phyloP scores from a whole-genome alignment of 2,329 filamentous ascomycete genomes.

The Cladosporium velox region DNA sequence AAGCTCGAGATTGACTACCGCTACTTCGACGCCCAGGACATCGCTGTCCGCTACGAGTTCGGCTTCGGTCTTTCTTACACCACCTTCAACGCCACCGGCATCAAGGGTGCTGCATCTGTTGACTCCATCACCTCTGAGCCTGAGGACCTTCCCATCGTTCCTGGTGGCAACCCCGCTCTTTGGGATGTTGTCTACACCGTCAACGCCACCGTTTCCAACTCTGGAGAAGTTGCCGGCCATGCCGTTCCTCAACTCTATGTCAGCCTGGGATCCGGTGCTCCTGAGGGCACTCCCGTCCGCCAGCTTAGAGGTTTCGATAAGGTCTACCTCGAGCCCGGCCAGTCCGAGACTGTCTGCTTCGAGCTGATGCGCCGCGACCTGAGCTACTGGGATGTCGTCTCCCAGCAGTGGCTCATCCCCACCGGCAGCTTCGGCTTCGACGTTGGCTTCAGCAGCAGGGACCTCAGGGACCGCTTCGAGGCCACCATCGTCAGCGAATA shows the following conservation, averaged over 20 bases:
- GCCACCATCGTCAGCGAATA: constrained; percentile 14
- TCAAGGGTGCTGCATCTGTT: constrained; percentile 33
- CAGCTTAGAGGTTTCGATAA: constrained; percentile 45
- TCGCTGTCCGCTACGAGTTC: constrained; percentile 77
- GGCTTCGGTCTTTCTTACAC: constrained; percentile 83
- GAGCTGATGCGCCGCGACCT: constrained; percentile 45
- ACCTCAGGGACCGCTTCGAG: constrained; percentile 17
- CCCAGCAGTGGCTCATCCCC: constrained; percentile 44
- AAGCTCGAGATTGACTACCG: constrained; percentile 85
- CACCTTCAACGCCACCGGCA: constrained; percentile 54
- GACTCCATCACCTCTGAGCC: constrained; percentile 34
- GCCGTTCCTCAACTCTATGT: constrained; percentile 60
- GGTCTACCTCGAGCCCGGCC: constrained; percentile 34
- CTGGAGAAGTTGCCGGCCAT: constrained; percentile 50
- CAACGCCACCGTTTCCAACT: constrained; percentile 56
- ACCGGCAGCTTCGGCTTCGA: constrained; percentile 14
- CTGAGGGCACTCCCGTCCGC: constrained; percentile 32
- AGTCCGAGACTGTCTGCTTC: constrained; percentile 37
- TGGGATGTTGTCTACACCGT: constrained; percentile 55
- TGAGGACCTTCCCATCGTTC: constrained; percentile 16
- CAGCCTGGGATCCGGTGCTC: constrained; percentile 44
- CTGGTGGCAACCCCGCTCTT: constrained; percentile 48
- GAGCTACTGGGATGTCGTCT: constrained; percentile 45
- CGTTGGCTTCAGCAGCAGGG: constrained; percentile 18
- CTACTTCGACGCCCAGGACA: constrained; percentile 73